A percentile compares a stretch with the other conserved stretches of the same genome.
phyloP scores from a whole-genome alignment of 768 basidiomycete genomes.

The Lactarius hatsudake region DNA sequence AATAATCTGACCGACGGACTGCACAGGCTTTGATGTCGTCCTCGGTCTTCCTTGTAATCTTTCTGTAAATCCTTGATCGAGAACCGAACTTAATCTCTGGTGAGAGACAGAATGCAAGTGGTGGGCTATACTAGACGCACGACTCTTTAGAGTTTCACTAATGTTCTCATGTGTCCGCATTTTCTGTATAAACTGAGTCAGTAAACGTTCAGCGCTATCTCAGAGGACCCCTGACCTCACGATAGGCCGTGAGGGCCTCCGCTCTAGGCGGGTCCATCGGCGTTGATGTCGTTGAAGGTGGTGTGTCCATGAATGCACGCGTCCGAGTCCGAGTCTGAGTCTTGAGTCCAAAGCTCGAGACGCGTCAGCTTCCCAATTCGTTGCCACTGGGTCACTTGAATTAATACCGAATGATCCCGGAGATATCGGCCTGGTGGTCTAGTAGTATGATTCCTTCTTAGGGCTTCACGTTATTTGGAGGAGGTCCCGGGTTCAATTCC shows the following conservation, averaged over 20 bases:
- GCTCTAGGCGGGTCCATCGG: constrained; percentile 67
- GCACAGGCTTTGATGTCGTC: constrained; percentile 99
- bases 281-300: constrained; percentile 38
- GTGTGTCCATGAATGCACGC: constrained; percentile 29
- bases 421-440: constrained; percentile 40
- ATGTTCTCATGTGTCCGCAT: constrained; percentile 86
- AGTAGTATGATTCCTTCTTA: constrained; percentile 65
- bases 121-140: constrained; percentile 46
- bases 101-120: neutral
- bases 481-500: constrained; percentile 90
- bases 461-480: constrained; percentile 49
- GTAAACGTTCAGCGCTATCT: constrained; percentile 19
- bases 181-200: constrained; percentile 61
- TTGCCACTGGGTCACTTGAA: neutral
- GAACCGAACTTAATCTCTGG: constrained; percentile 69
- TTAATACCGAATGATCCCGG: accelerated
- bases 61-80: constrained; percentile 87
- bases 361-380: constrained; percentile 31
- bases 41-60: constrained; percentile 91
- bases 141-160: constrained; percentile 84
- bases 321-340: constrained; percentile 11
- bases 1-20: constrained; percentile 98
- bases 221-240: constrained; percentile 50
- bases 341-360: constrained; percentile 8
- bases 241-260: constrained; percentile 73